Evolutionary conservation across 257 asterid genomes (phyloP), one percentile per base, ranked within the genome.

Genomic region (Marsdenia floribunda): DNA sequence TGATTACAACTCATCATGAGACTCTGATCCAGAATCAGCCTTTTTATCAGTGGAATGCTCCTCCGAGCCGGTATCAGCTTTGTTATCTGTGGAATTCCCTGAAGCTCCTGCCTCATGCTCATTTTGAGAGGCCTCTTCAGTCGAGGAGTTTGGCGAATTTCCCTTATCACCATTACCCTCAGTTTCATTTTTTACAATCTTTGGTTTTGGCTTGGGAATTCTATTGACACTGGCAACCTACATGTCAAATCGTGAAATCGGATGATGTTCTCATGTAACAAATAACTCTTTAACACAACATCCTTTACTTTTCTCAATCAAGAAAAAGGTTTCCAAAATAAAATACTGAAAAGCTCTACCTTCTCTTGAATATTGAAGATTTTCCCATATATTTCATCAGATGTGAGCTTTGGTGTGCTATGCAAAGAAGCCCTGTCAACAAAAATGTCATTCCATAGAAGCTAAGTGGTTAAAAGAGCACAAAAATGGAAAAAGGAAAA

Each of bases 181-280:
- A 5, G 88, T 81, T 78, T 89, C 96, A 72, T 58, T 84, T 82
- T 88, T 89, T 76, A 65, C 80, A 7, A 87, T 85, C 86, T 94
- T 92, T 4, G 98, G 97, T 84, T 89, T 95, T 75, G 99, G 98
- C 88, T 90, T 95, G 64, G 99, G 96, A 77, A 95, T 92, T 82
- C 85, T 87, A 82, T 92, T 87, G 50, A 92, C 86, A 38, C 87
- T 84, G 59, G 89, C 75, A 76, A 95, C 97, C 99, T 95, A 70
- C 2, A 72, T 10, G 47, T 50, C 78, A 78, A 35, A 52, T 26
- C 44, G 72, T 26, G 6, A 71, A 5, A 58, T 26, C 18, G 3
- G 12, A 10, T 4, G 2, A 22, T 24, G 22, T 24, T 9, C 40
- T 26, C 37, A 15, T 13, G 18, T 49, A 55, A 21, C 52, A 49